Evolutionary conservation across 371 early-diverging fungal species (phyloP).

Genomic region (Mucor mucedo): DNA sequence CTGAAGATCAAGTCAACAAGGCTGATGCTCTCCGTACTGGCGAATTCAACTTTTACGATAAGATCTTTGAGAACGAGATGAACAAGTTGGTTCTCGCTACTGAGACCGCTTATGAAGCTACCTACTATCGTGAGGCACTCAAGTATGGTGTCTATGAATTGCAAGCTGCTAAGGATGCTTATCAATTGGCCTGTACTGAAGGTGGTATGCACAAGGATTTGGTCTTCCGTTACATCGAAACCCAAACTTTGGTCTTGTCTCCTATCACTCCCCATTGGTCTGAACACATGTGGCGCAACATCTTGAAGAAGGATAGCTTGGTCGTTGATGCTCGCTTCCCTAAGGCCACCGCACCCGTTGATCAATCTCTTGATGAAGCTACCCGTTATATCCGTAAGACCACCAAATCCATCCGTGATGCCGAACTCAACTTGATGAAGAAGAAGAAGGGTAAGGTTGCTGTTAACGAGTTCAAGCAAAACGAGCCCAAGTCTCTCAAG

Average conservation of each 20-base stretch:
- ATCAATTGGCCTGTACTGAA: constrained; percentile 75
- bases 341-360: constrained; percentile 55
- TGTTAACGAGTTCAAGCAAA: constrained; percentile 63
- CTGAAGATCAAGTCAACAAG: constrained; percentile 63
- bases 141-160: constrained; percentile 96
- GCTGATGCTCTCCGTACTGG: constrained; percentile 47
- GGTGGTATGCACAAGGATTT: constrained; percentile 88
- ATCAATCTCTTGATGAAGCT: constrained; percentile 74
- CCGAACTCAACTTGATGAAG: constrained; percentile 77
- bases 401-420: constrained; percentile 79
- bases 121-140: constrained; percentile 94
- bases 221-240: constrained; percentile 78
- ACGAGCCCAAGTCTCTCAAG: constrained; percentile 73
- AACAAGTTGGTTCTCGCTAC: constrained; percentile 73
- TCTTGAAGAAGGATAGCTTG: constrained; percentile 79
- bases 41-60: constrained; percentile 76
- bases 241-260: constrained; percentile 82
- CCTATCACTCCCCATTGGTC: constrained; percentile 95
- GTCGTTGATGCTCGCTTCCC: constrained; percentile 82
- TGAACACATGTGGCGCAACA: constrained; percentile 85
- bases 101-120: constrained; percentile 80
- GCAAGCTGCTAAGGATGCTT: constrained; percentile 89
- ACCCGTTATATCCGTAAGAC: constrained; percentile 83
- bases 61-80: constrained; percentile 89
- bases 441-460: constrained; percentile 73